Base-by-base conservation (phyloP, 225 moss, liverwort and hornwort genomes). In the Sphagnum contortum region DNA sequence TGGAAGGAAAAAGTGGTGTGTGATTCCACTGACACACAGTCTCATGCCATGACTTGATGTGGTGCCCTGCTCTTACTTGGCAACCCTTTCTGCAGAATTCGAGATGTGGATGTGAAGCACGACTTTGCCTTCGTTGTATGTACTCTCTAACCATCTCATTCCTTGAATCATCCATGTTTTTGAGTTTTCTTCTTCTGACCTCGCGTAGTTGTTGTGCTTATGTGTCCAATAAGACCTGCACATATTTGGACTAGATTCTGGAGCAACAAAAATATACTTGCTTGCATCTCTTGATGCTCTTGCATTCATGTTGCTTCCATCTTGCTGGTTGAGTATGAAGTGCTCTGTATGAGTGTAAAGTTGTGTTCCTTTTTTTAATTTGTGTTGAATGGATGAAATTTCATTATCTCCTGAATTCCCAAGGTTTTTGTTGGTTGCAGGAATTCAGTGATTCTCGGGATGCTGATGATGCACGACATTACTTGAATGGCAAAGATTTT, bases 91-190 rank as follows among this genome's bases (percentile, higher is more conserved):
- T 75, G 86, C 94, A 94, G 94, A 89, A 84, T 94, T 66, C 89
- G 86, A 88, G 91, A 94, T 77, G 94, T 94, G 88, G 94, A 94
- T 81, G 86, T 94, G 94, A 94, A 94, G 89, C 89, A 94, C 82
- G 91, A 88, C 82, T 94, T 94, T 69, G 94, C 94, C 50, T 94
- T 94, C 82, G 89, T 91, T 84, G 94, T 94, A 80, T 80, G 94
- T 87, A 55, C 58, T 59, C 71, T 51, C 62, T 69, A 51, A 65
- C 50, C 82, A 29, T 29, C 29, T 29, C 29, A 29, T 29, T 29
- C 29, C 29, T 29, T 29, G 29, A 29, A 29, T 29, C 29, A 29
- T 29, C 29, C 29, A 29, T 29, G 29, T 29, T 29, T 29, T 29
- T 29, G 29, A 29, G 29, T 29, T 29, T 29, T 29, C 29, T 29